Evolutionary conservation across 176 grass and related monocot genomes (phyloP), one percentile per base, ranked within the genome.

Genomic region (Pharus latifolius): DNA sequence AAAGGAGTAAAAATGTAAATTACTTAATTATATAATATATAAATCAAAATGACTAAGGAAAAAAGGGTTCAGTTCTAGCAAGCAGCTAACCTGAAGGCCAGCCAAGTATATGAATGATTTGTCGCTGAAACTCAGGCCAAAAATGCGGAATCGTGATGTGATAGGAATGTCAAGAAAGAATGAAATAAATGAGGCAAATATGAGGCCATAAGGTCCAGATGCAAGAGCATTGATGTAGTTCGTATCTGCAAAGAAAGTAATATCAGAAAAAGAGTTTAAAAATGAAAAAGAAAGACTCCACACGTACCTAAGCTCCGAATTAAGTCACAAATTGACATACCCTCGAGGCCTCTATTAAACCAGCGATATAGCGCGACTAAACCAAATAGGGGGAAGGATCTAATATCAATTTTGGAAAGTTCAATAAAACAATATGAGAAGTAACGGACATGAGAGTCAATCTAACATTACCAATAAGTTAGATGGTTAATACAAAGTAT

Each of bases 61-160:
- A 25, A 70, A 63, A 74, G 48, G 33, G 70, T 42, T 26, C 38
- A 62, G 46, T 75, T 84, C 53, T 73, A 63, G 80, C 32, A 75
- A 62, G 33, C 44, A 65, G 64, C 60, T 66, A 53, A 96, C 95
- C 95, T 99, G 95, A 70, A 99, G 76, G 38, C 95, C 90, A 56
- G 87, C 90, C 64, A 91, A 58, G 75, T 99, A 99, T 80, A 94
- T 86, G 69, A 90, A 90, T 29, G 89, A 94, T 71, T 99, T 99
- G 51, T 94, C 63, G 1, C 87, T 88, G 68, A 99, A 90, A 75
- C 86, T 87, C 34, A 94, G 0, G 33, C 95, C 90, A 56, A 99
- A 86, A 75, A 99, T 66, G 37, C 58, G 81, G 59, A 99, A 99
- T 9, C 76, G 60, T 72, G 95, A 99, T 44, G 81, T 88, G 79